These are phyloP conservation scores for Rosa multiflora DNA, from an alignment of 306 rosid genomes.

Conservation along the genomic window DNA sequence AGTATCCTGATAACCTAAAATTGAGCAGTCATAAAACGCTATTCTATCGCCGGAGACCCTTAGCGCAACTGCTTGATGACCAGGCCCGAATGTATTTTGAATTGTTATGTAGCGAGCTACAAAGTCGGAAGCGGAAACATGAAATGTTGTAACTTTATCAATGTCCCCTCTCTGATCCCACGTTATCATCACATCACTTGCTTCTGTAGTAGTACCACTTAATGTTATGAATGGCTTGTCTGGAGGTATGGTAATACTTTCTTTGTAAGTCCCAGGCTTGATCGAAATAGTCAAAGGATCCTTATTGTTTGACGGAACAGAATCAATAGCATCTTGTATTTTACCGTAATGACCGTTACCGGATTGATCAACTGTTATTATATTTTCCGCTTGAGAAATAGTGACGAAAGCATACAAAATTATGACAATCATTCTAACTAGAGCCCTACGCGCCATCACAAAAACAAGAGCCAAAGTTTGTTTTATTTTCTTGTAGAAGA, in stretches of 20 bases:
- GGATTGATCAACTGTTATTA: constrained; percentile 22
- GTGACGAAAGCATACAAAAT: neutral
- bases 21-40: constrained; percentile 29
- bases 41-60: constrained; percentile 31
- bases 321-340: constrained; percentile 33
- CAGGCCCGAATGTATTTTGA: constrained; percentile 24
- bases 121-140: constrained; percentile 24
- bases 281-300: constrained; percentile 23
- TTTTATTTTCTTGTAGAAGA: neutral
- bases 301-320: constrained; percentile 22
- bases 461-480: neutral
- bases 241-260: constrained; percentile 23
- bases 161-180: constrained; percentile 18
- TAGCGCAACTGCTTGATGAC: constrained; percentile 25
- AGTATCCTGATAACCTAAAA: constrained; percentile 26
- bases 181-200: constrained; percentile 21
- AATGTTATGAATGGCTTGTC: constrained; percentile 35
- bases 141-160: constrained; percentile 9
- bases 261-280: constrained; percentile 33
- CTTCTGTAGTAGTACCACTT: constrained; percentile 4
- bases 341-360: constrained; percentile 26
- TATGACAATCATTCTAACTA: neutral
- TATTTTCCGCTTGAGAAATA: neutral
- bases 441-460: neutral
- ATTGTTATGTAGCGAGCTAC: constrained; percentile 23